Base-by-base conservation (phyloP, 352 stramenopile species). In the Thalassiosira hispida region DNA sequence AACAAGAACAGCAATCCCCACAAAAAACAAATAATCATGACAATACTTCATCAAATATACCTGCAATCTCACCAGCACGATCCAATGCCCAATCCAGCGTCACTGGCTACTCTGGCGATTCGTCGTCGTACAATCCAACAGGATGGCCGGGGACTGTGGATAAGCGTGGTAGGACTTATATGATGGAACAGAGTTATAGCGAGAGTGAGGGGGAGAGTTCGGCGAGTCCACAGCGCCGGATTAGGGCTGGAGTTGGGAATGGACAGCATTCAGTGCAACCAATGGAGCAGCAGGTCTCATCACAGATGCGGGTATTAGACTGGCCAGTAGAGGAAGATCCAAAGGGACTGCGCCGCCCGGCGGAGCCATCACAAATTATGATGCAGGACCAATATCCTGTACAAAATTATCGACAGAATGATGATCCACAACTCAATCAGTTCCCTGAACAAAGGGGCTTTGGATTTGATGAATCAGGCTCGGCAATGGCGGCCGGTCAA, bases 91-190 rank as follows among this genome's bases (percentile, higher is more conserved):
- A 79, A 74, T 82, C 81, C 56, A 75, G 49, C 63, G 64, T 79
- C 33, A 81, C 74, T 18, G 70, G 66, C 16, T 57, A 51, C 38
- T 70, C 65, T 25, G 73, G 42, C 20, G 64, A 75, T 44, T 85
- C 76, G 11, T 85, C 81, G 0, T 88, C 81, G 11, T 84, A 81
- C 51, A 81, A 74, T 52, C 86, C 87, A 44, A 81, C 85, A 1
- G 84, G 77, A 69, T 93, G 88, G 88, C 88, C 88, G 12, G 88
- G 88, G 5, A 93, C 88, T 0, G 79, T 92, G 18, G 84, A 93
- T 57, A 84, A 80, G 49, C 60, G 68, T 25, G 88, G 88, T 1
- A 76, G 51, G 25, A 81, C 83, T 1, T 80, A 82, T 25, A 35
- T 60, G 6, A 83, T 89, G 70, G 68, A 89, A 61, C 77, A 70